Percentiles rank a stretch among this genome's conserved stretches.
Evolutionary conservation across 805 yeast species (phyloP).

Genomic region (Spathaspora boniae): DNA sequence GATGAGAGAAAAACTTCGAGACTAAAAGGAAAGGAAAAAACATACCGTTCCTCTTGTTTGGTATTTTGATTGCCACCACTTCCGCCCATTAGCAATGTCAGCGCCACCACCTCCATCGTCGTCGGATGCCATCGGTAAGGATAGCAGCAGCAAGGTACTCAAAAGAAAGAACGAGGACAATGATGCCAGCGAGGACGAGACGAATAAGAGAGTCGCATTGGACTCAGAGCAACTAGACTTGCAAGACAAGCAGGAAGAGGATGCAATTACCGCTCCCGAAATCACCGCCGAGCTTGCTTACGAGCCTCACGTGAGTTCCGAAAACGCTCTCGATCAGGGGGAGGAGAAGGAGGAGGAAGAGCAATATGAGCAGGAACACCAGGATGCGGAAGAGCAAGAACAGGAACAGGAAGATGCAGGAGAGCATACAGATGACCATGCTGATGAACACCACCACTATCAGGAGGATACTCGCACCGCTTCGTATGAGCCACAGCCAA

Average conservation of each 20-base stretch:
- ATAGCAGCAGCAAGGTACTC: constrained; percentile 23
- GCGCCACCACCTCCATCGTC: background rate
- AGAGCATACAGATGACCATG: constrained; percentile 1
- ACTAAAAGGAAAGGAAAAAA: background rate
- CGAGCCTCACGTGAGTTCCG: constrained; percentile 7
- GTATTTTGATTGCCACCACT: background rate
- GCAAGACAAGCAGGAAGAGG: constrained; percentile 40
- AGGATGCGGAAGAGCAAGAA: constrained; percentile 4
- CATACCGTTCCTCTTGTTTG: background rate
- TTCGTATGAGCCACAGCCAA: constrained; percentile 2
- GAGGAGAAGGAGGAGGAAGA: constrained; percentile 8
- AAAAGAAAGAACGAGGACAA: constrained; percentile 69
- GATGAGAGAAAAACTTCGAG: background rate
- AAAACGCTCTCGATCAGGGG: constrained; percentile 6
- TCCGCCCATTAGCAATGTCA: background rate
- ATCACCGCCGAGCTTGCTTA: too few relatives aligned
- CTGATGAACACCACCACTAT: constrained; percentile 2
- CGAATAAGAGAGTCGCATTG: constrained; percentile 66
- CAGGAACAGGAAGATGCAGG: constrained; percentile 5
- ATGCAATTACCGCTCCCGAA: constrained; percentile 40
- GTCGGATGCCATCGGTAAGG: constrained; percentile 6
- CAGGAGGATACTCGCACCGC: too few relatives aligned
- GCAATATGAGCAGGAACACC: constrained; percentile 3
- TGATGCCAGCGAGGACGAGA: constrained; percentile 20
- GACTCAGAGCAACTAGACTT: constrained; percentile 55